phyloP scores from a whole-genome alignment of 306 rosid species.

The Fragaria vesca region DNA sequence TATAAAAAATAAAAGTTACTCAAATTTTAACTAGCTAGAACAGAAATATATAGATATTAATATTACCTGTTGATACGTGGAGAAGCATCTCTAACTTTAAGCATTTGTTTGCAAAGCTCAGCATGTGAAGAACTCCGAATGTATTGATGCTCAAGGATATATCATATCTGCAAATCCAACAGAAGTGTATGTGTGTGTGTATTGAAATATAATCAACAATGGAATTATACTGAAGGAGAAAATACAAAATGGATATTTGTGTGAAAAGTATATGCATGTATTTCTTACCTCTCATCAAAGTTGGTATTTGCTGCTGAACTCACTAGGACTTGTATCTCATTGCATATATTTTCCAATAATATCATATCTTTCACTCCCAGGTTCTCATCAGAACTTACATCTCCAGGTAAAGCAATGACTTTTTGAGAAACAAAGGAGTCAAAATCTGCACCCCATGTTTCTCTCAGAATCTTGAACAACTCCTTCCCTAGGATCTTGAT shows the following conservation, averaged over 20 bases:
- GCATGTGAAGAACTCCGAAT: constrained; percentile 20
- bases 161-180: constrained; percentile 29
- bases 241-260: no score
- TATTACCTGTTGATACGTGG: constrained; percentile 38
- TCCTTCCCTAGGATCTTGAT: constrained; percentile 27
- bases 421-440: constrained; percentile 29
- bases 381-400: constrained; percentile 18
- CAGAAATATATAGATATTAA: no score
- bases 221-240: no score
- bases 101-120: constrained; percentile 32
- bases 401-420: constrained; percentile 29
- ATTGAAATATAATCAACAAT: no score
- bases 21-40: no score
- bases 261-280: neutral
- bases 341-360: constrained; percentile 16
- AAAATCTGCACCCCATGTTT: constrained; percentile 24
- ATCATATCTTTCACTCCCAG: constrained; percentile 32
- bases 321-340: constrained; percentile 29
- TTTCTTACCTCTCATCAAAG: constrained; percentile 41
- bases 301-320: constrained; percentile 40
- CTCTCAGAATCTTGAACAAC: constrained; percentile 24
- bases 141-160: constrained; percentile 29
- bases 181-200: no score
- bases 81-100: constrained; percentile 10
- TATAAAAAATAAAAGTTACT: no score